These are phyloP conservation scores for Paramyrothecium roridum DNA, from an alignment of 2,329 filamentous ascomycete genomes.

Conservation along the genomic window DNA sequence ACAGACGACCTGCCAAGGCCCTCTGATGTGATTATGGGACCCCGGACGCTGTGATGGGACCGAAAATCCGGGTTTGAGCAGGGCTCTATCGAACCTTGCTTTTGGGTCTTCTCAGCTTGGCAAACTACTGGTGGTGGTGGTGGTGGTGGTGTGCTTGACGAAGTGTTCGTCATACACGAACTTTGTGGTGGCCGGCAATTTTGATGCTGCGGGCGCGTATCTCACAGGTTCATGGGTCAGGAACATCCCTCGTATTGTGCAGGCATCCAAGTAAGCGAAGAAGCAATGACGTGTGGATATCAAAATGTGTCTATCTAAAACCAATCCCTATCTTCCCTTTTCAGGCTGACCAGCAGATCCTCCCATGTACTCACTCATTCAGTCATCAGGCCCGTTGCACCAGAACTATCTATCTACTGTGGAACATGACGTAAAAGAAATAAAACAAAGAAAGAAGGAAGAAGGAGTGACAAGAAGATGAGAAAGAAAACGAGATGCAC, in stretches of 20 bases:
- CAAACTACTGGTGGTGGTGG: too few relatives aligned
- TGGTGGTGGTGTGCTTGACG: too few relatives aligned
- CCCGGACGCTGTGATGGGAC: not conserved
- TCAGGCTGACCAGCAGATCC: constrained; percentile 2
- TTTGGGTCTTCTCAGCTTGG: too few relatives aligned
- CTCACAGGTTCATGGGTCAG: too few relatives aligned
- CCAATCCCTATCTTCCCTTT: not conserved
- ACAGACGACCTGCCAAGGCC: not conserved
- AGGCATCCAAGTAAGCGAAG: not conserved
- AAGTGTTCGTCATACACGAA: too few relatives aligned
- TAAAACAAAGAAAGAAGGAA: constrained; percentile 4
- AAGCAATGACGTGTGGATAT: not conserved
- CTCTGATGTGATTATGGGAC: not conserved
- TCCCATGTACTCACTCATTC: constrained; percentile 1
- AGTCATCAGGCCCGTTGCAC: not conserved
- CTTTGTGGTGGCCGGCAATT: too few relatives aligned
- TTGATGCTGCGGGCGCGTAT: too few relatives aligned
- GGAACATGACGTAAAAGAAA: constrained; percentile 1
- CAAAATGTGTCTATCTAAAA: not conserved
- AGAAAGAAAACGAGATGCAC: not conserved
- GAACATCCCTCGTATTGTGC: too few relatives aligned
- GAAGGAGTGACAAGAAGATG: not conserved
- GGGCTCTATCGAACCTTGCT: too few relatives aligned
- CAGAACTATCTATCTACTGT: constrained; percentile 6
- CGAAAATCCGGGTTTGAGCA: too few relatives aligned